Evolutionary conservation across 495 filamentous ascomycete species (phyloP).

Genomic region (Tuber magnatum): DNA sequence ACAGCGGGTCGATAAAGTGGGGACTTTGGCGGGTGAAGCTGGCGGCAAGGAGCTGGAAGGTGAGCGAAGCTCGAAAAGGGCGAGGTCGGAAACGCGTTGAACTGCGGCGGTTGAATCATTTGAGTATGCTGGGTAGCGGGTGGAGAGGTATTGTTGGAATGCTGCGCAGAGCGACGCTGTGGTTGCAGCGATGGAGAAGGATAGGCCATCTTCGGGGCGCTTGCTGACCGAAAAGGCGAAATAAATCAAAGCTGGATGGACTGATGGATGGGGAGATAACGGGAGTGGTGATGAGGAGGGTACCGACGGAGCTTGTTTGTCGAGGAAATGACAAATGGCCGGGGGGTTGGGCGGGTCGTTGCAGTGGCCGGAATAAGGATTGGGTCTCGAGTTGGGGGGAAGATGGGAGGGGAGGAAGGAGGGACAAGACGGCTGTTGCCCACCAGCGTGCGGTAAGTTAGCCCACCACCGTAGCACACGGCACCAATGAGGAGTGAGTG

Average conservation of each 20-base stretch:
- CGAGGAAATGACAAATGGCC: slow-evolving; percentile 19
- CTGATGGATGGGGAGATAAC: slow-evolving; percentile 11
- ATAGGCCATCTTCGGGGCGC: slow-evolving; percentile 24
- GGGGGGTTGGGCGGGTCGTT: slow-evolving; percentile 14
- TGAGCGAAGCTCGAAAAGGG: slow-evolving; percentile 29
- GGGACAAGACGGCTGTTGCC: slow-evolving; percentile 19
- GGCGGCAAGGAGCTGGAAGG: slow-evolving; percentile 51
- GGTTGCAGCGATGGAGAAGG: slow-evolving; percentile 18
- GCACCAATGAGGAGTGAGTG: slow-evolving; percentile 27
- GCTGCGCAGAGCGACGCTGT: slow-evolving; percentile 28
- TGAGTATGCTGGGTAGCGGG: slow-evolving; percentile 20
- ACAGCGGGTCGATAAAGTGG: slow-evolving; percentile 64
- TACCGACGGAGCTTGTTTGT: slow-evolving; percentile 12
- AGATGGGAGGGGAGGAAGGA: slow-evolving; percentile 11
- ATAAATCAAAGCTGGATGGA: slow-evolving; percentile 8
- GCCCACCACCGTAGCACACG: slow-evolving; percentile 27
- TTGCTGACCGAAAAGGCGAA: slow-evolving; percentile 8
- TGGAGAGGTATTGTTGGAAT: slow-evolving; percentile 30
- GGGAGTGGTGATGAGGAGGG: slow-evolving; percentile 18
- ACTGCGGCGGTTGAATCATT: slow-evolving; percentile 27
- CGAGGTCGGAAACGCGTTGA: slow-evolving; percentile 30
- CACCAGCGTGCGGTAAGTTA: slow-evolving; percentile 10
- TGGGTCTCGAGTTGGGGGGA: slow-evolving; percentile 13
- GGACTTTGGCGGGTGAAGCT: slow-evolving; percentile 56
- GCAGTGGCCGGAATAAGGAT: slow-evolving; percentile 27